Conservation (phyloP, 2,329 filamentous ascomycete species). For the Thyridium curvatum region DNA sequence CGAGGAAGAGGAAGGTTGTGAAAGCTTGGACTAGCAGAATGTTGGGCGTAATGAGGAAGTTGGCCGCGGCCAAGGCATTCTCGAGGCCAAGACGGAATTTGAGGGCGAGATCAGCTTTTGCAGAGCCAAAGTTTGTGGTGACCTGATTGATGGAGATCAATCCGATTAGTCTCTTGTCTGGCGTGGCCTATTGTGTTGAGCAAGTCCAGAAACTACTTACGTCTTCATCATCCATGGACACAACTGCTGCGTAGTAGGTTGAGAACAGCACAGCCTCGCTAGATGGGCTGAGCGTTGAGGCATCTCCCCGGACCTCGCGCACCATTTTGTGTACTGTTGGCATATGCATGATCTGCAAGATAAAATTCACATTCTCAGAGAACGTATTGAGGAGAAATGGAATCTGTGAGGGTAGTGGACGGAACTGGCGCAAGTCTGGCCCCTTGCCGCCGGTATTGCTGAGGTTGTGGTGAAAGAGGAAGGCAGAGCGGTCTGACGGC, state of each 20-base stretch:
- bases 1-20: conserved; percentile 45
- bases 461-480: conserved; percentile 43
- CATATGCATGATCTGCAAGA: conserved; percentile 37
- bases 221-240: conserved; percentile 52
- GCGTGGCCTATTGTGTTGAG: too few species aligned
- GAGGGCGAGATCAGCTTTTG: conserved; percentile 35
- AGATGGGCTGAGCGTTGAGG: conserved; percentile 26
- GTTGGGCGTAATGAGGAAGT: conserved; percentile 51
- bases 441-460: conserved; percentile 14
- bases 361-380: conserved; percentile 42
- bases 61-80: conserved; percentile 49
- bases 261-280: conserved; percentile 49
- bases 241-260: conserved; percentile 50
- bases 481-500: conserved; percentile 40
- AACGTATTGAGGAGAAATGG: conserved; percentile 46
- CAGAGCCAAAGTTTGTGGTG: conserved; percentile 31
- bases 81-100: conserved; percentile 49
- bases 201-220: conserved; percentile 26
- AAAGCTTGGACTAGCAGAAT: conserved; percentile 53
- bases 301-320: conserved; percentile 18
- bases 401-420: conserved; percentile 48
- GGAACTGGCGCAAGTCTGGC: conserved; percentile 30
- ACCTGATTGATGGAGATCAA: conserved; percentile 11
- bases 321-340: conserved; percentile 33
- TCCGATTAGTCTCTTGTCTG: too few species aligned